These are phyloP conservation scores for Alternaria atra DNA, from an alignment of 2,329 filamentous ascomycete genomes.

Conservation along the genomic window DNA sequence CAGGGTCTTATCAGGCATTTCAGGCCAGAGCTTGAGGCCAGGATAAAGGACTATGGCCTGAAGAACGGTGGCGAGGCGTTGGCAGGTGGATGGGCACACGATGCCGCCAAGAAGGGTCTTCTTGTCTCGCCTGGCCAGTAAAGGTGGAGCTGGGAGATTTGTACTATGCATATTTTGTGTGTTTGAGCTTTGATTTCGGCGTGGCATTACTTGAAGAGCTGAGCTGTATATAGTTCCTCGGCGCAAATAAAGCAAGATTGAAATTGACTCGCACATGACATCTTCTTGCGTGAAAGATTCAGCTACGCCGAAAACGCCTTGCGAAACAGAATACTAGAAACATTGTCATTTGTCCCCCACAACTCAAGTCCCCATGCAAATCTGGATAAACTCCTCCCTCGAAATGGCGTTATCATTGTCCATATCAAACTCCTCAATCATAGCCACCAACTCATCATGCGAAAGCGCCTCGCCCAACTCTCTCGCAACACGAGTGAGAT, in stretches of 20 bases:
- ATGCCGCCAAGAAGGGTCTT: conserved; percentile 78
- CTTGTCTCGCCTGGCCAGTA: conserved; percentile 89
- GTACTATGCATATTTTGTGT: conserved; percentile 39
- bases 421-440: conserved; percentile 98
- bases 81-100: conserved; percentile 87
- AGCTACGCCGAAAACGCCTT: conserved; percentile 17
- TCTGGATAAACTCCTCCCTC: conserved; percentile 71
- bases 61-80: conserved; percentile 76
- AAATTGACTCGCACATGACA: conserved; percentile 9
- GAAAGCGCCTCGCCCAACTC: conserved; percentile 93
- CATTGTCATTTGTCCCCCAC: background rate
- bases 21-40: conserved; percentile 90
- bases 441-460: conserved; percentile 89
- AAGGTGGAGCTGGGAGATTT: conserved; percentile 14
- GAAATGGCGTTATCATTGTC: conserved; percentile 84
- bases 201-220: conserved; percentile 23
- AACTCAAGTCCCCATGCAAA: conserved; percentile 61
- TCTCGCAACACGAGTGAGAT: conserved; percentile 84
- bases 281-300: background rate
- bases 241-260: conserved; percentile 37
- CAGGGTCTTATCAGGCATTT: conserved; percentile 99
- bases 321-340: background rate
- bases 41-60: conserved; percentile 82
- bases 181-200: conserved; percentile 13
- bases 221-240: conserved; percentile 49